phyloP scores from a whole-genome alignment of 129 eudicot genomes.

The Artemisia tridentata region DNA sequence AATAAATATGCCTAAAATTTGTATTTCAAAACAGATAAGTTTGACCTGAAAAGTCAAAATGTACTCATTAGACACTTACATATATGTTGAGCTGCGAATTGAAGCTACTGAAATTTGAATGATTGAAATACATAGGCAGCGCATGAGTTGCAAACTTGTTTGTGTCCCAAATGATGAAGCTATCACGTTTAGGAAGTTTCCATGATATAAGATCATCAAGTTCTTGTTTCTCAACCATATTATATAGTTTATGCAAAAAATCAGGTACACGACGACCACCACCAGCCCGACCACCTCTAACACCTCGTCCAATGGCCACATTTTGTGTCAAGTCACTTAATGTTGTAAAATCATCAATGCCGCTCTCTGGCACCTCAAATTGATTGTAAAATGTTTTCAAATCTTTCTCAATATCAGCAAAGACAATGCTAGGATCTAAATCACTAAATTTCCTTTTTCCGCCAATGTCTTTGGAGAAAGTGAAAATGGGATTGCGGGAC shows the following conservation, averaged over 20 bases:
- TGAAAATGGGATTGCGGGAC: no score
- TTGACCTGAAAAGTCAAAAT: slow-evolving; percentile 9
- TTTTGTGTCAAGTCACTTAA: neutral
- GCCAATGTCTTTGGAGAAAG: no score
- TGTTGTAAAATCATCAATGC: neutral
- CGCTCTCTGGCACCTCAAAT: neutral
- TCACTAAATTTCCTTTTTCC: no score
- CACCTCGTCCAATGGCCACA: neutral
- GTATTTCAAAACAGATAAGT: neutral
- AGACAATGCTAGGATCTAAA: no score
- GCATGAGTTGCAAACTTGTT: slow-evolving; percentile 3
- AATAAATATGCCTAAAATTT: neutral
- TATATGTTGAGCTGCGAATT: no score
- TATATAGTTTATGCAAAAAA: slow-evolving; percentile 19
- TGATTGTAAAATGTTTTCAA: neutral
- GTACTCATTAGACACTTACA: slow-evolving; percentile 7
- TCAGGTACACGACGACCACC: neutral
- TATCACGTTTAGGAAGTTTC: slow-evolving; percentile 4
- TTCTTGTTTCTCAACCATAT: slow-evolving; percentile 21
- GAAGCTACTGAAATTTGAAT: no score
- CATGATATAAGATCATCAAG: slow-evolving; percentile 15
- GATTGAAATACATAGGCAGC: no score
- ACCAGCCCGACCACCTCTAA: neutral
- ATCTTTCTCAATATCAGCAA: neutral
- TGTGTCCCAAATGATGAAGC: slow-evolving; percentile 23